Percentiles rank a stretch among this genome's conserved stretches.
These are phyloP conservation scores for Mortierella sp. DNA, from an alignment of 371 early-diverging fungal species.

Conservation along the genomic window DNA sequence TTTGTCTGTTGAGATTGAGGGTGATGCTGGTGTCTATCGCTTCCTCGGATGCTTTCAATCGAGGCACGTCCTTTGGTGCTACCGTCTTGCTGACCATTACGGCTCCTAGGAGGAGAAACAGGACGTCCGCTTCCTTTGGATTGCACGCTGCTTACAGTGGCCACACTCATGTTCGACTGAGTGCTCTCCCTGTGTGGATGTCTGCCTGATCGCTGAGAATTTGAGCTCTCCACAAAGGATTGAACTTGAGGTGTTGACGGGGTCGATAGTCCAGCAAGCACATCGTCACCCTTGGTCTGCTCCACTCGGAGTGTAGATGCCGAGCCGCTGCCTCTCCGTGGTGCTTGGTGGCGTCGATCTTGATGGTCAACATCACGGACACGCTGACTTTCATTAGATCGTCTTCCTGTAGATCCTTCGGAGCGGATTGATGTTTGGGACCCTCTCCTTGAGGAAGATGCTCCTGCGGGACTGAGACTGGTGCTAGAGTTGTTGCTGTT, in stretches of 20 bases:
- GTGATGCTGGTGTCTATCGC: conserved; percentile 9
- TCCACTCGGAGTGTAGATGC: conserved; percentile 4
- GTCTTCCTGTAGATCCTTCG: conserved; percentile 7
- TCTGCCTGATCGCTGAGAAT: conserved; percentile 8
- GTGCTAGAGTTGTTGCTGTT: neutral
- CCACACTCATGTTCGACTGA: conserved; percentile 18
- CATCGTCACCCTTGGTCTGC: conserved; percentile 9
- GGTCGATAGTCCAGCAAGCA: conserved; percentile 9
- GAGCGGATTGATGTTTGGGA: conserved; percentile 25
- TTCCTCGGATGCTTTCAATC: conserved; percentile 15
- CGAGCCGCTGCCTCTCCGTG: conserved; percentile 3
- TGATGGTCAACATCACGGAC: conserved; percentile 5
- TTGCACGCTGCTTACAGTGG: conserved; percentile 11
- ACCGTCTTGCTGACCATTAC: neutral
- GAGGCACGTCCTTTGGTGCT: conserved; percentile 21
- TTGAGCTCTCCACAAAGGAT: conserved; percentile 14
- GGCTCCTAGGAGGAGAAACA: conserved; percentile 15
- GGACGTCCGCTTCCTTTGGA: conserved; percentile 16
- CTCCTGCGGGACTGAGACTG: conserved; percentile 9
- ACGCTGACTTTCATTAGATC: conserved; percentile 18
- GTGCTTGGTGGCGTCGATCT: conserved; percentile 16
- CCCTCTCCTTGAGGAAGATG: conserved; percentile 17
- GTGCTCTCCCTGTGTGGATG: conserved; percentile 25
- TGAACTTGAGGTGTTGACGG: conserved; percentile 29
- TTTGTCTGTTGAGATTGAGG: conserved; percentile 14